Evolutionary conservation across 2,329 filamentous ascomycete genomes (phyloP).

Genomic region (Fusarium sp.): DNA sequence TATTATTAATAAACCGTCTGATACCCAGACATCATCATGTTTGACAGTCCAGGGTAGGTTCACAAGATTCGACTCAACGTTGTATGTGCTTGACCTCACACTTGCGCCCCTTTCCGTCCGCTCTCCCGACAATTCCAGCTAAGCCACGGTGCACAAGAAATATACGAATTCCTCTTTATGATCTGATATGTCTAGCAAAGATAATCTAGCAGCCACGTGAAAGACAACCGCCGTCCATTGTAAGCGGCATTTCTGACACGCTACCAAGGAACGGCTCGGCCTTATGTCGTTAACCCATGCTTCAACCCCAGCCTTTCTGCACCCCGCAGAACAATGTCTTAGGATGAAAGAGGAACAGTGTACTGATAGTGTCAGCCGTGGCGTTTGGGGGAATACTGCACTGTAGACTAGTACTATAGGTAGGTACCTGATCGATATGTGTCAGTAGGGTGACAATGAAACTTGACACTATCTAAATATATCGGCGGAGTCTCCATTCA

Average conservation of each 20-base stretch:
- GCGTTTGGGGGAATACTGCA: background rate
- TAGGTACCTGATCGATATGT: background rate
- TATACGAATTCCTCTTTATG: background rate
- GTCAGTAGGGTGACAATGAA: background rate
- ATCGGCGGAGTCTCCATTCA: background rate
- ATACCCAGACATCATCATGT: background rate
- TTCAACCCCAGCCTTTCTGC: slow-evolving; percentile 16
- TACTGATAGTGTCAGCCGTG: background rate
- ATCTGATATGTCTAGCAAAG: background rate
- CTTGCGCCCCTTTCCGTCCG: background rate
- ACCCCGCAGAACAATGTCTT: slow-evolving; percentile 25
- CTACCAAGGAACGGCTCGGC: background rate
- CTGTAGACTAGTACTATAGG: background rate
- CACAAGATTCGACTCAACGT: background rate
- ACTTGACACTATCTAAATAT: background rate
- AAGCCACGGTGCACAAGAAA: background rate
- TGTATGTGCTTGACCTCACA: background rate
- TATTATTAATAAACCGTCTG: background rate
- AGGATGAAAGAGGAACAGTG: background rate
- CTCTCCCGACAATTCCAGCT: background rate
- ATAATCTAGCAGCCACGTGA: background rate
- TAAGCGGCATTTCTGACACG: slow-evolving; percentile 3
- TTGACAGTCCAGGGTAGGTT: background rate
- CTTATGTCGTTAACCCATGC: background rate
- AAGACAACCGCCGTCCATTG: background rate